Percentiles rank a stretch among this genome's conserved stretches.
These are phyloP conservation scores for Candida succiphila DNA, from an alignment of 805 yeast species.

Conservation along the genomic window DNA sequence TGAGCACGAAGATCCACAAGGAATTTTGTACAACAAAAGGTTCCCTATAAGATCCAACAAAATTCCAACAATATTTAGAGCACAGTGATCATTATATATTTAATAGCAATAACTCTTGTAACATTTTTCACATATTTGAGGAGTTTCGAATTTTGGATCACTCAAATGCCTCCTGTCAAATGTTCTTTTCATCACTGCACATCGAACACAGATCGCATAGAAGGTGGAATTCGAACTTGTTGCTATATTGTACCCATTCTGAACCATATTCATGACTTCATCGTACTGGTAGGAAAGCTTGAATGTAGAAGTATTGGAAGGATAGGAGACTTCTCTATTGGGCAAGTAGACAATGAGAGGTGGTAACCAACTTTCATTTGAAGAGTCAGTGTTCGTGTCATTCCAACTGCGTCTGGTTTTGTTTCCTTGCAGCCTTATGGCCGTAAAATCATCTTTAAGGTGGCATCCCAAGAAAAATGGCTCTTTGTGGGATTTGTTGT, in stretches of 20 bases:
- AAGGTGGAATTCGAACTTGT: slow-evolving; percentile 30
- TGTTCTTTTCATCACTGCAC: slow-evolving; percentile 44
- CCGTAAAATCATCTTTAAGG: slow-evolving; percentile 22
- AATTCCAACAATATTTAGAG: slow-evolving; percentile 12
- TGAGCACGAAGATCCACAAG: slow-evolving; percentile 33
- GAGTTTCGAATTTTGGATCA: slow-evolving; percentile 11
- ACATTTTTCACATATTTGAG: slow-evolving; percentile 27
- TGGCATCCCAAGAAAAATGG: slow-evolving; percentile 37
- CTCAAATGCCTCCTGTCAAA: slow-evolving; percentile 31
- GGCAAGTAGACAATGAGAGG: slow-evolving; percentile 47
- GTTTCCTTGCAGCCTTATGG: too few species aligned
- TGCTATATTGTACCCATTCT: slow-evolving; percentile 44
- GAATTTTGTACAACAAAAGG: slow-evolving; percentile 6
- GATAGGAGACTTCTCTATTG: slow-evolving; percentile 30
- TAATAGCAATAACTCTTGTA: slow-evolving; percentile 29
- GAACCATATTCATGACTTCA: slow-evolving; percentile 35
- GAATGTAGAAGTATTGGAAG: slow-evolving; percentile 51
- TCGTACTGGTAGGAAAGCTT: slow-evolving; percentile 35
- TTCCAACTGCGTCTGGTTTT: too few species aligned
- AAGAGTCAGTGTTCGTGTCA: too few species aligned
- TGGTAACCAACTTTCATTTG: slow-evolving; percentile 23
- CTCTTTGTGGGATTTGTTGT: slow-evolving; percentile 10
- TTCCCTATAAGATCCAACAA: slow-evolving; percentile 10
- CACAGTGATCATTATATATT: slow-evolving; percentile 1
- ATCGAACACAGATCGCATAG: slow-evolving; percentile 41